Evolutionary conservation across 2,329 filamentous ascomycete genomes (phyloP), one percentile per base, ranked within the genome.

Genomic region (Lachnellula arida): DNA sequence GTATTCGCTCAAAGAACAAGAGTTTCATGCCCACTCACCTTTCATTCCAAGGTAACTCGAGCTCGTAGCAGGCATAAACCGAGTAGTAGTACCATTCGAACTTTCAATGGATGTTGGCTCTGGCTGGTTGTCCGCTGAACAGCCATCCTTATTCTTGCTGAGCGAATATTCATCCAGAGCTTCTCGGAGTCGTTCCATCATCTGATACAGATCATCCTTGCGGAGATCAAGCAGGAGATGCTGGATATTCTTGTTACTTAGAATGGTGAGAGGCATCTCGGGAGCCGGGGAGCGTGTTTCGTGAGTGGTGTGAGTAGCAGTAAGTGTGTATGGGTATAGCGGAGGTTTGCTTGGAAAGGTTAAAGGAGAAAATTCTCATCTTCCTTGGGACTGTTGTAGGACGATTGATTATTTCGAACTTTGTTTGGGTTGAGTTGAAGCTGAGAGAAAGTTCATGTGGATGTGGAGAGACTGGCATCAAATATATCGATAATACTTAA

Each of bases 61-160:
- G 56, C 84, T 84, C 23, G 79, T 82, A 1, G 86, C 86, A 0
- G 88, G 88, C 85, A 91, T 90, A 68, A 90, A 91, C 22, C 91
- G 73, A 2, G 85, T 89, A 17, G 82, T 86, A 32, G 78, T 75
- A 42, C 77, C 77, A 15, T 78, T 80, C 0, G 68, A 70, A 25
- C 78, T 79, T 42, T 76, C 68, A 7, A 82, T 74, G 0, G 76
- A 71, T 9, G 76, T 76, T 34, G 81, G 75, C 54, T 77, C 58
- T 5, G 82, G 84, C 63, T 86, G 81, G 61, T 85, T 77, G 54
- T 80, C 76, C 3, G 78, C 65, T 54, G 60, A 65, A 44, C 57
- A 57, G 19, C 64, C 65, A n/a, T 66, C 61, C 28, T 62, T 60
- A 17, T 79, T 76, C 0, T 77, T 76, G 48, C 78, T 78, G 2